Evolutionary conservation across 371 early-diverging fungal genomes (phyloP), one percentile per base, ranked within the genome.

Genomic region (Apophysomyces variabilis): DNA sequence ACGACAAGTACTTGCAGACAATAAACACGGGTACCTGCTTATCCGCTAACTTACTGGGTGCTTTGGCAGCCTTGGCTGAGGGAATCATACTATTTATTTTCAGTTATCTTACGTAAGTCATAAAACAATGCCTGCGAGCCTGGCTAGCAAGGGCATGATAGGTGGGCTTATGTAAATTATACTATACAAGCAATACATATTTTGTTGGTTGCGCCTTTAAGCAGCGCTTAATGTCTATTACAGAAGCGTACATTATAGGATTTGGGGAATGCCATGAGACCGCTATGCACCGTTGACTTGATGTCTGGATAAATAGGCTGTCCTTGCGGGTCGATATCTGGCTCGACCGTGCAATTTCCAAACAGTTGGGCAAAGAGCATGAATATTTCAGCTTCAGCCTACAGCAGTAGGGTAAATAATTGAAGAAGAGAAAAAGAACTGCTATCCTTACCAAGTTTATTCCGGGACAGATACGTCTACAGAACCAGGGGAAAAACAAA

Each of bases 401-500:
- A 50, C 18, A n/a, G 16, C 38, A 21, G 12, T 38, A 13, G 13
- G 46, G 13, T 45, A 0, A 45, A 4, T 18, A 45, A 6, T 45
- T 18, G 16, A 13, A n/a, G 6, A 45, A 45, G 16, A 45, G 16
- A 45, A 13, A 45, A 16, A 13, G 16, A 18, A 14, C 21, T 50
- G 21, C 21, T 21, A 18, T 5, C 21, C 16, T 50, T 50, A 50
- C 54, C 54, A 50, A 18, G 21, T 50, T n/a, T 32, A 50, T 50
- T 7, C 54, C 54, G 0, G 54, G 54, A 18, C 54, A 50, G n/a
- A 50, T n/a, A 18, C 54, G 54, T 32, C 54, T 50, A 50, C 58
- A 44, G 32, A 26, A 26, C 26, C 1, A 26, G 32, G 32, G 12
- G 21, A 50, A 50, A 21, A 50, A 3, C 16, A 5, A 18, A 50